Conservation (phyloP, 176 grass and related monocot species). For the Musa schizocarpa region DNA sequence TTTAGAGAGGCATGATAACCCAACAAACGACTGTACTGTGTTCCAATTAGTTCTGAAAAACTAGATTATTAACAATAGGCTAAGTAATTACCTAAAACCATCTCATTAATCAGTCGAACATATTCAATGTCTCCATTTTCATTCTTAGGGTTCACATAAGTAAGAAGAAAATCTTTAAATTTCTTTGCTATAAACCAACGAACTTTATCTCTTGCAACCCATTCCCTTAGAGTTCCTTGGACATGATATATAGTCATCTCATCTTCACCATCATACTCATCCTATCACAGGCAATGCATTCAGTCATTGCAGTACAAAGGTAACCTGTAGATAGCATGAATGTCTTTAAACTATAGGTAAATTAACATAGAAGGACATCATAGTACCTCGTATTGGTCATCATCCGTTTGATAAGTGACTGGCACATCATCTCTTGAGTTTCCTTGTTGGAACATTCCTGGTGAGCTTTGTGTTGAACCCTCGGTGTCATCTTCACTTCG, state of each 20-base stretch:
- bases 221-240: constrained; percentile 84
- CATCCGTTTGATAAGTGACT: constrained; percentile 88
- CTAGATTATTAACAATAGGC: neutral
- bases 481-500: constrained; percentile 81
- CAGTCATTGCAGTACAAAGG: neutral
- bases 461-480: constrained; percentile 71
- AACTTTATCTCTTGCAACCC: constrained; percentile 97
- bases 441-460: constrained; percentile 73
- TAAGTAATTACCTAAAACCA: constrained; percentile 74
- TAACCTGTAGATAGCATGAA: neutral
- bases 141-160: constrained; percentile 93
- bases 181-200: constrained; percentile 92
- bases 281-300: constrained; percentile 36
- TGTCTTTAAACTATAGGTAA: neutral
- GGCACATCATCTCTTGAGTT: constrained; percentile 65
- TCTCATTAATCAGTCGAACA: constrained; percentile 82
- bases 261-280: constrained; percentile 94
- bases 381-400: constrained; percentile 80
- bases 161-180: constrained; percentile 97
- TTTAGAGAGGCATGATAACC: neutral
- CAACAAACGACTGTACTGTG: neutral
- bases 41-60: neutral
- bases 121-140: constrained; percentile 94
- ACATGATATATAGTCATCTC: constrained; percentile 97
- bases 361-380: constrained; percentile 5